These are phyloP conservation scores for Umbelopsis sp. DNA, from an alignment of 192 early-diverging fungal genomes.

Conservation along the genomic window DNA sequence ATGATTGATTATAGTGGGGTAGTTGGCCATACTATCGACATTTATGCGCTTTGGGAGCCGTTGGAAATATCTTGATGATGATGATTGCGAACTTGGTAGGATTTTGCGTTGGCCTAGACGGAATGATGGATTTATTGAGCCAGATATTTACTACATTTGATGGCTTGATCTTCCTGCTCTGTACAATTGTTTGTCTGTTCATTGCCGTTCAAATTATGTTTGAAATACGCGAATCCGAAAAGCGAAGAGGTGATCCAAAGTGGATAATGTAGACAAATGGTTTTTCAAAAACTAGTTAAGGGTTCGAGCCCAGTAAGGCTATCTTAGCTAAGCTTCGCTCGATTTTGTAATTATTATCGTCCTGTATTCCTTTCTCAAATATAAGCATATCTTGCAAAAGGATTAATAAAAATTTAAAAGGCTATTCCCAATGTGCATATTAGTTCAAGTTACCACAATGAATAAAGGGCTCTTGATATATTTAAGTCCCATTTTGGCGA, in stretches of 20 bases:
- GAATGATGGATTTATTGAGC: conserved; percentile 72
- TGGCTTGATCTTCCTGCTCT: conserved; percentile 53
- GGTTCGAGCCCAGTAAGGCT: no score
- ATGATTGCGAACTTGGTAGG: conserved; percentile 97
- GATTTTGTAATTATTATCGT: no score
- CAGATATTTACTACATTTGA: conserved; percentile 61
- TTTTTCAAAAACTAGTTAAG: no score
- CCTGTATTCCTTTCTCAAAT: no score
- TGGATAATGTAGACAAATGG: conserved; percentile 35
- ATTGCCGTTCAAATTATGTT: conserved; percentile 77
- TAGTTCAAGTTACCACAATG: no score
- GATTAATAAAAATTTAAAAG: no score
- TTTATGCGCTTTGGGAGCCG: conserved; percentile 81
- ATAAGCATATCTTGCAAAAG: no score
- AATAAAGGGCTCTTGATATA: no score
- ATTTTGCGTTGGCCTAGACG: conserved; percentile 88
- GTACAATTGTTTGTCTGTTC: conserved; percentile 59
- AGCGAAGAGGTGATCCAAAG: conserved; percentile 51
- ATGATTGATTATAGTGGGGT: conserved; percentile 50
- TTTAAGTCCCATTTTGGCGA: no score
- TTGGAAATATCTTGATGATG: conserved; percentile 90
- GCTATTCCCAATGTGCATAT: no score
- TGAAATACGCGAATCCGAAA: conserved; percentile 78
- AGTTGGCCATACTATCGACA: conserved; percentile 67
- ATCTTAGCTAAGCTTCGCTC: no score